A percentile compares a stretch with the other conserved stretches of the same genome.
These are phyloP conservation scores for Phoenix roebelenii DNA, from an alignment of 176 grass and related monocot species.

Conservation along the genomic window DNA sequence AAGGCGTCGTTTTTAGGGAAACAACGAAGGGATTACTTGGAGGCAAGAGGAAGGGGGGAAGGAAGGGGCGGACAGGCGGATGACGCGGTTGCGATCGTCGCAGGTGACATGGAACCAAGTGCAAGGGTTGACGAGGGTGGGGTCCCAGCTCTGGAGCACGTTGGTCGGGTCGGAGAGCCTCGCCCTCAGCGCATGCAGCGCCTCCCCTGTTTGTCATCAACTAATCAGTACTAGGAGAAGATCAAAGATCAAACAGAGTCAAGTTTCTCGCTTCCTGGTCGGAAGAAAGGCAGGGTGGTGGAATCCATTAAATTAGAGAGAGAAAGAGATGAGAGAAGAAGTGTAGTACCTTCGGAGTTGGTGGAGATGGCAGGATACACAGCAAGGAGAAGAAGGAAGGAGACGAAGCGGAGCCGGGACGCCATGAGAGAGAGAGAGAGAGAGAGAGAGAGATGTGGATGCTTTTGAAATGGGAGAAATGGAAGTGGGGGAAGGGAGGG, in stretches of 20 bases:
- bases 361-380: conserved; percentile 31
- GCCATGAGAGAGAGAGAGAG: conserved; percentile 29
- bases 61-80: conserved; percentile 51
- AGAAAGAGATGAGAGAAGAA: not conserved
- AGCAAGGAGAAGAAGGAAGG: conserved; percentile 19
- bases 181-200: conserved; percentile 69
- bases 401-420: not conserved
- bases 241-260: too few species aligned
- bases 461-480: too few species aligned
- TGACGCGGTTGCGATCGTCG: conserved; percentile 56
- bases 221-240: not conserved
- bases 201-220: conserved; percentile 32
- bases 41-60: not conserved
- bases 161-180: conserved; percentile 75
- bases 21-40: not conserved
- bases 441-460: too few species aligned
- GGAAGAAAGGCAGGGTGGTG: too few species aligned
- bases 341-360: conserved; percentile 34
- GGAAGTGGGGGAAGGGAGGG: too few species aligned
- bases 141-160: conserved; percentile 98
- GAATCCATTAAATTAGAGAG: not conserved
- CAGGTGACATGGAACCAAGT: conserved; percentile 99
- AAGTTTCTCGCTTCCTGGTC: too few species aligned
- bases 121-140: conserved; percentile 91
- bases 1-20: not conserved